Evolutionary conservation across 805 yeast genomes (phyloP).

Genomic region (Priceomyces medius): DNA sequence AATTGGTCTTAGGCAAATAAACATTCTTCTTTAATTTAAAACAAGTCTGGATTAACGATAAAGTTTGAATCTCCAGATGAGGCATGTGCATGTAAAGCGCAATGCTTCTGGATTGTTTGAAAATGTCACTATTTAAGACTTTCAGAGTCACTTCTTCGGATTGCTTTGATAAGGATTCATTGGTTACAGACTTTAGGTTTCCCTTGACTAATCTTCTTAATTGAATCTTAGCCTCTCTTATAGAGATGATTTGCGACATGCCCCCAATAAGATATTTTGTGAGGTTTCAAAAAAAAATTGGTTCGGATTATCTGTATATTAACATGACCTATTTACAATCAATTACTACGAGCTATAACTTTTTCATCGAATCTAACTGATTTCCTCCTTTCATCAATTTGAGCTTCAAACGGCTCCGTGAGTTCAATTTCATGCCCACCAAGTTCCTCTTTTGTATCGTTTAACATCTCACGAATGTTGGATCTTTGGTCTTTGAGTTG

Average conservation of each 20-base stretch:
- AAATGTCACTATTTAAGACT: constrained; percentile 30
- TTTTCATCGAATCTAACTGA: constrained; percentile 66
- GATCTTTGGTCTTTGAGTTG: constrained; percentile 18
- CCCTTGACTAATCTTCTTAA: constrained; percentile 26
- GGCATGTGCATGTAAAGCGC: constrained; percentile 82
- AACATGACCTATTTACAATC: constrained; percentile 2
- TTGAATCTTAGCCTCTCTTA: constrained; percentile 20
- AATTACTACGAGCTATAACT: constrained; percentile 46
- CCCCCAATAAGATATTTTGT: background rate
- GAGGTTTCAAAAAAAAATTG: background rate
- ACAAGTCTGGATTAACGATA: constrained; percentile 49
- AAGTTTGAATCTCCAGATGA: constrained; percentile 64
- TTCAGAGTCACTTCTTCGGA: constrained; percentile 21
- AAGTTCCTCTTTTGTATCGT: constrained; percentile 41
- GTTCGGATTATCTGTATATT: background rate
- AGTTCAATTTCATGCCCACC: constrained; percentile 42
- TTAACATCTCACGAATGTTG: constrained; percentile 49
- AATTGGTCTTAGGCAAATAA: constrained; percentile 56
- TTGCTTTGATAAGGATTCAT: constrained; percentile 20
- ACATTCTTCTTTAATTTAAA: constrained; percentile 51
- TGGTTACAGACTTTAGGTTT: constrained; percentile 15
- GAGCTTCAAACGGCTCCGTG: constrained; percentile 34
- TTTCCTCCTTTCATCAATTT: constrained; percentile 50
- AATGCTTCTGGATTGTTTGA: constrained; percentile 45
- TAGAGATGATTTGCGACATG: constrained; percentile 3